These are phyloP conservation scores for Trichoderma sp. DNA, from an alignment of 2,329 filamentous ascomycete species.

Conservation along the genomic window DNA sequence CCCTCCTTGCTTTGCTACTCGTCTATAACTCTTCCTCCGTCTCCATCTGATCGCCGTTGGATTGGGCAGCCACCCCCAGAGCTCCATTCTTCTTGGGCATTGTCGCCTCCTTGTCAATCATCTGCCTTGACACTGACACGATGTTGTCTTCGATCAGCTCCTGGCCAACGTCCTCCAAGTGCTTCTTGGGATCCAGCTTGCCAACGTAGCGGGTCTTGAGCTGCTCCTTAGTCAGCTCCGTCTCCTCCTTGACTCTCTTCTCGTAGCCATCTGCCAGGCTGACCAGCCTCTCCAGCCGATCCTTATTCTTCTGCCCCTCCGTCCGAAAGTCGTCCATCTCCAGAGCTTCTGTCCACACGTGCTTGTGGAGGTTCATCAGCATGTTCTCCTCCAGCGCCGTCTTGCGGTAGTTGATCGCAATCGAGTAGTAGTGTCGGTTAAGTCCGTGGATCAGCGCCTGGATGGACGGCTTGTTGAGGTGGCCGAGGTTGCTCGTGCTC, in stretches of 20 bases:
- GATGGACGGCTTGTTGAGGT: conserved; percentile 99
- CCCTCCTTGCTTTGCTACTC: conserved; percentile 22
- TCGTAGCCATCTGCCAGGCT: conserved; percentile 92
- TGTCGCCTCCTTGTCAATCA: conserved; percentile 99
- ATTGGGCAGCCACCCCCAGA: conserved; percentile 45
- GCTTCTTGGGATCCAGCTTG: conserved; percentile 99
- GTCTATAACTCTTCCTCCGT: conserved; percentile 50
- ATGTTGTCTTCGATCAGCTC: conserved; percentile 99
- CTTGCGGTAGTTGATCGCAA: conserved; percentile 97
- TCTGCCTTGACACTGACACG: conserved; percentile 93
- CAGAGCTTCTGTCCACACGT: conserved; percentile 96
- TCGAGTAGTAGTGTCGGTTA: conserved; percentile 99
- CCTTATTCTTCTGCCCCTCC: conserved; percentile 82
- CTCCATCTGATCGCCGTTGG: conserved; percentile 65
- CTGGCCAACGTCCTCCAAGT: conserved; percentile 93
- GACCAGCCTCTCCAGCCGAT: conserved; percentile 83
- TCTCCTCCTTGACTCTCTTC: conserved; percentile 98
- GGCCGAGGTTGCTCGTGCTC: conserved; percentile 95
- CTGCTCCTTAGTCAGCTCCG: conserved; percentile 93
- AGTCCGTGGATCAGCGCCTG: conserved; percentile 97
- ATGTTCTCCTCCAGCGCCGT: conserved; percentile 98
- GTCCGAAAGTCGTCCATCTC: conserved; percentile 94
- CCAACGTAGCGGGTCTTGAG: conserved; percentile 98
- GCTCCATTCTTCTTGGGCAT: conserved; percentile 69
- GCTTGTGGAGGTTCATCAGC: conserved; percentile 99